Evolutionary conservation across 305 asterid genomes (phyloP).

Genomic region (Fraxinus paxiana): DNA sequence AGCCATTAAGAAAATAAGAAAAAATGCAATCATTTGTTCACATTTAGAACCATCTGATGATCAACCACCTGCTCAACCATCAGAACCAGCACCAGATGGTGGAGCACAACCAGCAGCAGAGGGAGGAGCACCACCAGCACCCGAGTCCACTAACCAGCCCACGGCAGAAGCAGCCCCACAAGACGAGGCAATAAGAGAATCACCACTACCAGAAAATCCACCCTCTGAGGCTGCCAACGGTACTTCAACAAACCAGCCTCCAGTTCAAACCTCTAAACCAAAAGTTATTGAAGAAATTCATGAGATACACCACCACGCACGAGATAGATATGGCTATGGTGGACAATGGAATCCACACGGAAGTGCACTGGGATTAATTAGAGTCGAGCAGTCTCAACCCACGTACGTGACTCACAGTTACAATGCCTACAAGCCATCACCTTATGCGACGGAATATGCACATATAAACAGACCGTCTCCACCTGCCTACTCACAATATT

Average conservation of each 20-base stretch:
- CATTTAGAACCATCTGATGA: conserved; percentile 54
- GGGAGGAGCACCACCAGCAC: conserved; percentile 30
- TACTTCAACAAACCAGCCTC: neutral
- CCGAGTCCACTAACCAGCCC: conserved; percentile 29
- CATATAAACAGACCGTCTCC: conserved; percentile 28
- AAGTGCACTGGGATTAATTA: conserved; percentile 22
- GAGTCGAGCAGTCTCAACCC: conserved; percentile 31
- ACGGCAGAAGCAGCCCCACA: conserved; percentile 30
- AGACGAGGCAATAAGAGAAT: conserved; percentile 29
- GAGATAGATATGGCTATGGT: conserved; percentile 44
- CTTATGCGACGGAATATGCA: conserved; percentile 61
- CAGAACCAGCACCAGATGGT: neutral
- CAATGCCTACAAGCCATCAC: conserved; percentile 58
- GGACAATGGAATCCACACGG: conserved; percentile 15
- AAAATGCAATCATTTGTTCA: conserved; percentile 66
- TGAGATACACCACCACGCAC: conserved; percentile 63
- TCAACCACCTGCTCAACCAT: conserved; percentile 21
- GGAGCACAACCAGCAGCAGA: conserved; percentile 8
- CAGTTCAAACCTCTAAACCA: conserved; percentile 31
- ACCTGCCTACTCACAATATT: conserved; percentile 29
- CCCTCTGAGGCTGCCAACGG: conserved; percentile 29
- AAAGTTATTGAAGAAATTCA: conserved; percentile 68
- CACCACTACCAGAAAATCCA: conserved; percentile 37
- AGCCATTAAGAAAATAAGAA: conserved; percentile 84
- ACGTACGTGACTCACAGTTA: conserved; percentile 34